phyloP scores from a whole-genome alignment of 805 yeast species.

The Yarrowia divulgata region DNA sequence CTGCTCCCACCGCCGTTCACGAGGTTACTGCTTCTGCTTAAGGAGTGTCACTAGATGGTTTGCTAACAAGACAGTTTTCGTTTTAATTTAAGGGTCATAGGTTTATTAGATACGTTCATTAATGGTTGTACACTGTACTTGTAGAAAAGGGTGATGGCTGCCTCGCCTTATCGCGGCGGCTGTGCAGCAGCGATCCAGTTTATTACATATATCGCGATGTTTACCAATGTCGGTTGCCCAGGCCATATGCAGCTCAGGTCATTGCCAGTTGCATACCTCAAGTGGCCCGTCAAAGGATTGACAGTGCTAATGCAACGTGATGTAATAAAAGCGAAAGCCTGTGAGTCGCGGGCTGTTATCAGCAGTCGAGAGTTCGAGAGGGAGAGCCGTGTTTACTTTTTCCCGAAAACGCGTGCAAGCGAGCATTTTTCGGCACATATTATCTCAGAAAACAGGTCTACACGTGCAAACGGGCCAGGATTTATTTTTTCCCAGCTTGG shows the following conservation, averaged over 20 bases:
- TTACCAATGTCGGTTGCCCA: constrained; percentile 27
- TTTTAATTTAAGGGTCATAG: constrained; percentile 34
- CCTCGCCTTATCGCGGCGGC: too few relatives aligned
- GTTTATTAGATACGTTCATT: constrained; percentile 39
- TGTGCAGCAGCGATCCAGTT: too few relatives aligned
- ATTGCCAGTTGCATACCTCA: constrained; percentile 25
- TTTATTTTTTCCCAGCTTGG: neutral
- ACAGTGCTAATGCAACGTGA: constrained; percentile 37
- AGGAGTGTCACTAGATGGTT: constrained; percentile 28
- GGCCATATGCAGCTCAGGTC: constrained; percentile 30
- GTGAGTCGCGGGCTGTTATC: constrained; percentile 4
- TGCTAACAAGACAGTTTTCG: constrained; percentile 39
- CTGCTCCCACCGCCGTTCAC: constrained; percentile 35
- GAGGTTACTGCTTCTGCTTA: constrained; percentile 39
- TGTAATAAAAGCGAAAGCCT: neutral
- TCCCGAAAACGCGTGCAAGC: neutral
- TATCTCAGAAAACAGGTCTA: neutral
- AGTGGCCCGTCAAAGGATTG: constrained; percentile 21
- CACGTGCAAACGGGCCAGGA: too few relatives aligned
- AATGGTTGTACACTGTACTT: neutral
- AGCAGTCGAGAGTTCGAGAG: neutral
- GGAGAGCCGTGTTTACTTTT: neutral
- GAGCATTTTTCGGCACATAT: neutral
- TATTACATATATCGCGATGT: neutral
- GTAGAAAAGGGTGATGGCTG: too few relatives aligned